Base-by-base conservation (phyloP, 2,329 filamentous ascomycete genomes). In the Colletotrichum theobromicola region DNA sequence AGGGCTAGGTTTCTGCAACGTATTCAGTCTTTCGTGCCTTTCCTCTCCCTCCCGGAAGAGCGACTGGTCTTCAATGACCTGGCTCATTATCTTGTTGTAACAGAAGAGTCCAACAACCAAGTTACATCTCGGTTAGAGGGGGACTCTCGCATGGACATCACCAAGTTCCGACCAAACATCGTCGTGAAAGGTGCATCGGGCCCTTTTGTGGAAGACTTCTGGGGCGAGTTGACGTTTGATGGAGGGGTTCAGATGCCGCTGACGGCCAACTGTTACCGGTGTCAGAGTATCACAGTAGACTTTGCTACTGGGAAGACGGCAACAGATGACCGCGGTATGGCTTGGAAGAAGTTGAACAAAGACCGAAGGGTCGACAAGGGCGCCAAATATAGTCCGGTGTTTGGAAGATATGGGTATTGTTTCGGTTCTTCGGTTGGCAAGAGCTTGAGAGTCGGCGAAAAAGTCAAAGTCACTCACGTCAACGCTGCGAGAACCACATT, bases 31-130 rank as follows among this genome's bases (percentile, higher is more conserved):
- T 79, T 85, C 37, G 77, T 79, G 30, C 82, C 78, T 57, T 84
- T 81, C 66, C 65, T 87, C 55, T 62, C 76, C 35, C 42, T 62
- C 46, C 34, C 64, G 8, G 46, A 16, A 50, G 85, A 87, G 50
- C 89, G 86, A 79, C 87, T 96, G 60, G 90, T 90, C 3, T 96
- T 96, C 83, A 90, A 91, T 46, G 94, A 97, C 82, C 90, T 90
- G 76, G 94, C 94, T 2, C 93, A 94, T 1, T 94, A 94, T 81
- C 88, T 98, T 16, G 83, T 98, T 28, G 88, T 93, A 7, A 94
- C 92, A 1, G 88, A 92, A 74, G 89, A 91, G 3, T 97, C 94
- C 1, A 88, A 95, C n/a, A 83, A 87, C n/a, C 88, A 94, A 77
- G 90, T 67, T 0, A 58, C 50, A 16, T 58, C 68, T 10, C 68